Percentiles rank a stretch among this genome's conserved stretches.
phyloP scores from a whole-genome alignment of 768 basidiomycete species.

The Xerocomellus chrysenteron region DNA sequence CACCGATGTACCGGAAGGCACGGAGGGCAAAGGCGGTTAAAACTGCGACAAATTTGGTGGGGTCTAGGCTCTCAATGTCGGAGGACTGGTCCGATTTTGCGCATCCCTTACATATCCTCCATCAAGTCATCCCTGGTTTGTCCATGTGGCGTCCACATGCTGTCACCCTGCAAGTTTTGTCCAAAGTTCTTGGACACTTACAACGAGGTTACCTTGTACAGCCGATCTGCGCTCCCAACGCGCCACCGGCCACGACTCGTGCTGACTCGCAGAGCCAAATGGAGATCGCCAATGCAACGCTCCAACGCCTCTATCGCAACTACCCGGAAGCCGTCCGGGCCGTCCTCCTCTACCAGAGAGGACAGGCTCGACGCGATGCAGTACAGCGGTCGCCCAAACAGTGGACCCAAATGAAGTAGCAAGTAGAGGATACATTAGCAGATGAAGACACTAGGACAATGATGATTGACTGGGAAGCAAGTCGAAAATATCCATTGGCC shows the following conservation, averaged over 20 bases:
- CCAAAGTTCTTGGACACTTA: constrained; percentile 47
- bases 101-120: constrained; percentile 59
- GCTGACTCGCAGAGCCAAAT: constrained; percentile 23
- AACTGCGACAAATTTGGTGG: constrained; percentile 13
- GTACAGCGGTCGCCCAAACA: constrained; percentile 14
- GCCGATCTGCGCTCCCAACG: constrained; percentile 33
- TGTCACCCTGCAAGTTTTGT: constrained; percentile 47
- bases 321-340: constrained; percentile 48
- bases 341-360: constrained; percentile 36
- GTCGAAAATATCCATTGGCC: constrained; percentile 13
- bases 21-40: constrained; percentile 28
- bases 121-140: constrained; percentile 64
- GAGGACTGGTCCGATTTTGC: constrained; percentile 46
- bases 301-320: constrained; percentile 46
- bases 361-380: constrained; percentile 26
- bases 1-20: constrained; percentile 29
- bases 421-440: constrained; percentile 26
- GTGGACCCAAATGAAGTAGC: constrained; percentile 19
- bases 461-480: constrained; percentile 13
- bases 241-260: constrained; percentile 23
- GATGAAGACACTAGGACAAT: constrained; percentile 24
- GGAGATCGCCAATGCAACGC: constrained; percentile 39
- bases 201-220: constrained; percentile 49
- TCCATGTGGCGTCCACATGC: constrained; percentile 64
- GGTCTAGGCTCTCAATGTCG: constrained; percentile 9